Base-by-base conservation (phyloP, 306 rosid genomes). In the Coriaria nepalensis region DNA sequence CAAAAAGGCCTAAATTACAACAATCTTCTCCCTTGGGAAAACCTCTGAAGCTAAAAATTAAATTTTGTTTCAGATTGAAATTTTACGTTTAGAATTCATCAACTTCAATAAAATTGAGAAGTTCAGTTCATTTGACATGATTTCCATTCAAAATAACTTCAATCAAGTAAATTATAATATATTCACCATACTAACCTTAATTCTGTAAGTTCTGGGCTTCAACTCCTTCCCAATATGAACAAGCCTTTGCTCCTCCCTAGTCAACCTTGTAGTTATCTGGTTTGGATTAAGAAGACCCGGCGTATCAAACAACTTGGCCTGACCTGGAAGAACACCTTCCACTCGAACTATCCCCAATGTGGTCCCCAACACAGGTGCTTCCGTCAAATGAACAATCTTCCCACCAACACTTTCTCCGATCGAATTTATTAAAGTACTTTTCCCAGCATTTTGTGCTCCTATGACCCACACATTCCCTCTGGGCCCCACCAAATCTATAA, bases 371-470 rank as follows among this genome's bases (percentile, higher is more conserved):
- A 90, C 95, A 5, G 97, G 87, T 57, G 95, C 97, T 66, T 81
- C 93, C 0, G 97, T 90, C 74, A 90, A 62, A 53, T 84, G 93
- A 6, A 76, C 49, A 55, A 80, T 52, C 70, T 81, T 83, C 48
- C 82, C 81, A 51, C 77, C 87, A 33, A 66, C 71, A 59, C 59
- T 40, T 62, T 64, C 79, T 35, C 93, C 95, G 8, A 84, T 70
- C 2, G 90, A 73, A 53, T 90, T 90, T 41, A 90, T 78, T 57
- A 84, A 52, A 2, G 97, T 90, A 54, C 95, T 84, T 77, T 90
- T 90, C 45, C 97, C 97, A 2, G 95, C 97, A 67, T 90, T 90
- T 50, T 90, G 97, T 0, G 97, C 92, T 53, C 97, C 97, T 55
- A 90, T 67, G 12, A 80, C 83, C 97, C 97, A 90, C 53, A 84